These are phyloP conservation scores for Imleria badia DNA, from an alignment of 768 basidiomycete genomes.

Conservation along the genomic window DNA sequence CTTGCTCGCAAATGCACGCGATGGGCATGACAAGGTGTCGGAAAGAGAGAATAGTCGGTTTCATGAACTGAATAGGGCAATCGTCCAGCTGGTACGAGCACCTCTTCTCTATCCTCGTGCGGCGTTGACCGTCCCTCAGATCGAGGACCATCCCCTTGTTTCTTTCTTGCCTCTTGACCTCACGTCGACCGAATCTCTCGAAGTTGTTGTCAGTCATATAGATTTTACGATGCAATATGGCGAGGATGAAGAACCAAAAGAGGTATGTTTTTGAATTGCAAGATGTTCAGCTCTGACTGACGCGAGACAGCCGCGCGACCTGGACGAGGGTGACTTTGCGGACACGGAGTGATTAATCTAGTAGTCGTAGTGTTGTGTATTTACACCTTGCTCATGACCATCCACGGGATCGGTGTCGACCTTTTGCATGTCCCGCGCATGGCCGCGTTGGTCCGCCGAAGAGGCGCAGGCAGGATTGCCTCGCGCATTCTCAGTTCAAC, in stretches of 20 bases:
- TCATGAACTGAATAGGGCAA: constrained; percentile 91
- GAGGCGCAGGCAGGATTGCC: constrained; percentile 48
- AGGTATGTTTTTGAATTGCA: constrained; percentile 46
- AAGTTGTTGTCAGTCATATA: constrained; percentile 89
- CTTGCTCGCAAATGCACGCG: constrained; percentile 60
- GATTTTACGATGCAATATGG: constrained; percentile 99
- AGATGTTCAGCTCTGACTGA: constrained; percentile 5
- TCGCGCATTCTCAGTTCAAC: constrained; percentile 58
- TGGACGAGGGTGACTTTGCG: constrained; percentile 91
- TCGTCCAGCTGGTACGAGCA: constrained; percentile 82
- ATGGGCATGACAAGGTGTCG: constrained; percentile 43
- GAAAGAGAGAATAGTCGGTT: constrained; percentile 75
- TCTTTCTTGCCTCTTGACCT: constrained; percentile 96
- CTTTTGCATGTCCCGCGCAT: constrained; percentile 71
- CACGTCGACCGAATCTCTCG: constrained; percentile 84
- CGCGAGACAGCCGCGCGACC: constrained; percentile 71
- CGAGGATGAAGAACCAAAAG: constrained; percentile 96
- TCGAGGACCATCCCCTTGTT: constrained; percentile 97
- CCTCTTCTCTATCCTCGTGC: not conserved
- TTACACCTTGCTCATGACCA: constrained; percentile 41
- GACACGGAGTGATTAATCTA: constrained; percentile 53
- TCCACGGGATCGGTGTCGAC: constrained; percentile 78
- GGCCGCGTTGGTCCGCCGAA: constrained; percentile 48
- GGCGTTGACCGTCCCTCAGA: constrained; percentile 46
- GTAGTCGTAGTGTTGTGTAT: not conserved